Conservation (phyloP, 257 asterid genomes). For the Haberlea rhodopensis region DNA sequence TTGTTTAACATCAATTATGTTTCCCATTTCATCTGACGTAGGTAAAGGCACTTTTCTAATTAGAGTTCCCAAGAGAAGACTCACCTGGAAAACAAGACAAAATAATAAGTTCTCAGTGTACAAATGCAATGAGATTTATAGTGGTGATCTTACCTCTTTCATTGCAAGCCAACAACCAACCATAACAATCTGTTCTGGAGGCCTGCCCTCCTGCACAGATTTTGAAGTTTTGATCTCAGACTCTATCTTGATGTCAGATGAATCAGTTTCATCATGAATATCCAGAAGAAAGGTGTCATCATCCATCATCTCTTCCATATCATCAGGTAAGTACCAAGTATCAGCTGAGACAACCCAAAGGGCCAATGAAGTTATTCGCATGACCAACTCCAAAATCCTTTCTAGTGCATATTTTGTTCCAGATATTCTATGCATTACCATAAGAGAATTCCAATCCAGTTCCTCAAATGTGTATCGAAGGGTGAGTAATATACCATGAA, state of each 20-base stretch:
- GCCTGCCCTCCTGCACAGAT: conserved; percentile 40
- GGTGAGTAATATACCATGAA: conserved; percentile 87
- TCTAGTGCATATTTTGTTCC: conserved; percentile 58
- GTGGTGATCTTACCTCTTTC: conserved; percentile 71
- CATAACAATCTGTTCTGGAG: conserved; percentile 83
- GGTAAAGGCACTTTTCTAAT: conserved; percentile 89
- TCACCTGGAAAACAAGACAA: conserved; percentile 58
- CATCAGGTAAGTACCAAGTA: conserved; percentile 82
- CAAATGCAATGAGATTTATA: conserved; percentile 20
- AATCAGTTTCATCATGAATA: conserved; percentile 39
- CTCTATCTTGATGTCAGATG: conserved; percentile 34
- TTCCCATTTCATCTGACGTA: conserved; percentile 49
- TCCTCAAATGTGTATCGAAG: conserved; percentile 95
- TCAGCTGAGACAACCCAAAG: conserved; percentile 95
- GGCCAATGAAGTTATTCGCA: conserved; percentile 86
- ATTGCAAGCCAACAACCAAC: conserved; percentile 99
- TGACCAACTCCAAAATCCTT: conserved; percentile 79
- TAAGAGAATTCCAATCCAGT: conserved; percentile 73
- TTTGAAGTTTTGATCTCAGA: conserved; percentile 39
- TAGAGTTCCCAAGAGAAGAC: conserved; percentile 93
- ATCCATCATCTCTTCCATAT: conserved; percentile 68
- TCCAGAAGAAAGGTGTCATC: conserved; percentile 52
- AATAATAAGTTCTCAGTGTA: conserved; percentile 4
- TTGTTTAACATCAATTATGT: conserved; percentile 58
- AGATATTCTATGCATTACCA: conserved; percentile 35